phyloP scores from a whole-genome alignment of 108 stramenopile genomes.

The Skeletonema potamos region DNA sequence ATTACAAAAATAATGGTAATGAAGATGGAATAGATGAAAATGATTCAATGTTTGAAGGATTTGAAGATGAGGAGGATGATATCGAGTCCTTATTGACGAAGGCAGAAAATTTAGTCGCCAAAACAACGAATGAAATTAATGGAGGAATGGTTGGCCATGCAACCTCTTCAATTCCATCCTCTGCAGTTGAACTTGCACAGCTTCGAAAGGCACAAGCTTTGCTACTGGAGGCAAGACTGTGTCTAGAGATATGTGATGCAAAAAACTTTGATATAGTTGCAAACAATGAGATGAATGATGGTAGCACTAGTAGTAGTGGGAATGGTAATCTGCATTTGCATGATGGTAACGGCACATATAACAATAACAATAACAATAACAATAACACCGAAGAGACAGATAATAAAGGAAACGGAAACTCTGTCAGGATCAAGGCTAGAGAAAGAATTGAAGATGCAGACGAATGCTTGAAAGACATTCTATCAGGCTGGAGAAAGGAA shows the following conservation, averaged over 20 bases:
- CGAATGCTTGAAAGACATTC: conserved; percentile 9
- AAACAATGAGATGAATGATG: background rate
- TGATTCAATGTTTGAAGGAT: conserved; percentile 44
- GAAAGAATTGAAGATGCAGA: conserved; percentile 15
- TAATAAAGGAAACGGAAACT: background rate
- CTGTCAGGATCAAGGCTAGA: conserved; percentile 13
- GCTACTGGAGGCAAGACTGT: conserved; percentile 31
- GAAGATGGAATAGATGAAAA: conserved; percentile 25
- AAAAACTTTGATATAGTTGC: background rate
- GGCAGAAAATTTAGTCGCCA: conserved; percentile 29
- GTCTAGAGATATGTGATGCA: conserved; percentile 14
- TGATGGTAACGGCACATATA: too few species aligned
- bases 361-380: background rate
- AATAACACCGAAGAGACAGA: background rate
- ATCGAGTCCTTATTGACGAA: conserved; percentile 22
- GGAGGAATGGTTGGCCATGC: background rate
- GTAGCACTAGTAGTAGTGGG: background rate
- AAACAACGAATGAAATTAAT: background rate
- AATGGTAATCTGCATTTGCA: background rate
- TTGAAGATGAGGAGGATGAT: conserved; percentile 32
- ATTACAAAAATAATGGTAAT: background rate
- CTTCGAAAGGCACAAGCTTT: conserved; percentile 25
- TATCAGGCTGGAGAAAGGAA: background rate
- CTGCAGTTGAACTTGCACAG: conserved; percentile 4
- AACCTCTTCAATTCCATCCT: background rate